phyloP scores from a whole-genome alignment of 805 yeast genomes.

The Kurtzmaniella cleridarum region DNA sequence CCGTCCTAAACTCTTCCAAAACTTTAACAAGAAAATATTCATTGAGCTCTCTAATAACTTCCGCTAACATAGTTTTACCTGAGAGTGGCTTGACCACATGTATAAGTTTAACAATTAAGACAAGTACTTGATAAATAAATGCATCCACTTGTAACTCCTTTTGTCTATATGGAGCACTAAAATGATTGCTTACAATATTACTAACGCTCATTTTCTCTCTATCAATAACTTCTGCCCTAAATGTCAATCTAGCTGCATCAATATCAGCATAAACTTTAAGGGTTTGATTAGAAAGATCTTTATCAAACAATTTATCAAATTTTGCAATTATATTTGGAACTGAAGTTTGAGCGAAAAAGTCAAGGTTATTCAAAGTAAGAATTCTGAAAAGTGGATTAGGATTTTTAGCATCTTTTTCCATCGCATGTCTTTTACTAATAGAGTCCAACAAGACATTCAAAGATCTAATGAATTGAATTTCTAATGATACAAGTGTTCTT shows the following conservation, averaged over 20 bases:
- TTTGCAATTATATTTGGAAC: slow-evolving; percentile 27
- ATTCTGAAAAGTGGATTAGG: slow-evolving; percentile 30
- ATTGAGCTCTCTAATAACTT: slow-evolving; percentile 34
- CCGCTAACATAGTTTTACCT: slow-evolving; percentile 27
- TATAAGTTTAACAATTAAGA: slow-evolving; percentile 37
- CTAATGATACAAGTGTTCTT: slow-evolving; percentile 34
- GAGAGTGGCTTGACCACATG: slow-evolving; percentile 38
- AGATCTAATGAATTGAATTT: slow-evolving; percentile 41
- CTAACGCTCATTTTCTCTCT: slow-evolving; percentile 32
- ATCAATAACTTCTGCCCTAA: slow-evolving; percentile 34
- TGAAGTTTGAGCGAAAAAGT: slow-evolving; percentile 24
- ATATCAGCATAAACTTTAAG: slow-evolving; percentile 37
- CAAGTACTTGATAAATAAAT: slow-evolving; percentile 32
- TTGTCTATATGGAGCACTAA: slow-evolving; percentile 11
- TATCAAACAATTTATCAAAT: slow-evolving; percentile 31
- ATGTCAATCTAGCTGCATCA: slow-evolving; percentile 34
- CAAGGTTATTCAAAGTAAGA: slow-evolving; percentile 40
- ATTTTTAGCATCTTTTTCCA: slow-evolving; percentile 19
- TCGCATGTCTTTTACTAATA: slow-evolving; percentile 32
- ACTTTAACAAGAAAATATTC: slow-evolving; percentile 28
- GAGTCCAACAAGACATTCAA: slow-evolving; percentile 37
- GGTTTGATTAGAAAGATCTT: slow-evolving; percentile 30
- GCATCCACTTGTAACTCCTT: slow-evolving; percentile 26
- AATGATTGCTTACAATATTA: slow-evolving; percentile 21
- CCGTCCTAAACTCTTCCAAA: slow-evolving; percentile 24